Conservation (phyloP, 164 flowering plant genomes). For the Euptelea pleiosperma region DNA sequence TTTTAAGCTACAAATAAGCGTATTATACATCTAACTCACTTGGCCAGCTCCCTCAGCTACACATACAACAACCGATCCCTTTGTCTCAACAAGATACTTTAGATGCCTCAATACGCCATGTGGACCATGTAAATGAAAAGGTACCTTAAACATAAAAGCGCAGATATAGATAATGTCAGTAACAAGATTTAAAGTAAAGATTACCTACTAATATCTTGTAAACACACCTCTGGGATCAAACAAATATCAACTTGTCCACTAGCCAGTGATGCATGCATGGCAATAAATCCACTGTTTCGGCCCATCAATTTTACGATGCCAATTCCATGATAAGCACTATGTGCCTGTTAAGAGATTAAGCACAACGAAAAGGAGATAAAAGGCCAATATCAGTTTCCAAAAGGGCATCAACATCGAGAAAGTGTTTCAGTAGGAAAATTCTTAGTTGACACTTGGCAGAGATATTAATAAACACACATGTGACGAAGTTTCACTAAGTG, state of each 20-base stretch:
- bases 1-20: not conserved
- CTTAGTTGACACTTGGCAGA: no score
- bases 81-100: conserved; percentile 66
- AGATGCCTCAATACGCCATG: conserved; percentile 67
- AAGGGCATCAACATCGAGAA: no score
- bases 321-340: conserved; percentile 93
- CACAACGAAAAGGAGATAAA: no score
- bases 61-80: conserved; percentile 91
- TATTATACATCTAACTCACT: conserved; percentile 34
- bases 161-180: not conserved
- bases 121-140: conserved; percentile 71
- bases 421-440: no score
- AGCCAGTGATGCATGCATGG: conserved; percentile 91
- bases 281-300: conserved; percentile 90
- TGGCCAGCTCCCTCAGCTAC: conserved; percentile 96
- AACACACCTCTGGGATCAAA: conserved; percentile 80
- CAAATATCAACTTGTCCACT: conserved; percentile 95
- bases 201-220: not conserved
- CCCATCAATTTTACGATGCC: conserved; percentile 96
- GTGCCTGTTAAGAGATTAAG: conserved; percentile 50
- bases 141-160: conserved; percentile 38
- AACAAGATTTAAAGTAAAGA: not conserved
- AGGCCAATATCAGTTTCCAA: no score
- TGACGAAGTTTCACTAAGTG: not conserved
- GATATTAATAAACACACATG: no score